These are phyloP conservation scores for Blastobotrys serpentis DNA, from an alignment of 1,139 yeast species.

Conservation along the genomic window DNA sequence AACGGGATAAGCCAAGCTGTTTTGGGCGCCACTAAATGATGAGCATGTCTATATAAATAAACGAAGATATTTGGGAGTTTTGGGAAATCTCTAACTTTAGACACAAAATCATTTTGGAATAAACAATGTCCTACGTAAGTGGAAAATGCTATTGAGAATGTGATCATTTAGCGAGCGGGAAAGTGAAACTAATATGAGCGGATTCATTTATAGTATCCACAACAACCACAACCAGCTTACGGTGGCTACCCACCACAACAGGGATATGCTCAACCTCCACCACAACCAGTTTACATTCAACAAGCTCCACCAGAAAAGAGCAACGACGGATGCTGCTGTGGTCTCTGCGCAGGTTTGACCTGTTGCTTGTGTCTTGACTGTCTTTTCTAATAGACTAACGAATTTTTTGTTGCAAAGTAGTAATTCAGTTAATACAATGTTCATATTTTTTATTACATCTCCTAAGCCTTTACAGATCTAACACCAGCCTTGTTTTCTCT, in stretches of 20 bases:
- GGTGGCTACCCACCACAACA: constrained; percentile 27
- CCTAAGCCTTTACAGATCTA: constrained; percentile 38
- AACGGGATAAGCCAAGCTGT: no score
- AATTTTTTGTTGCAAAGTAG: constrained; percentile 7
- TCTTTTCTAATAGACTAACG: constrained; percentile 5
- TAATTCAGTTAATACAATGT: constrained; percentile 1
- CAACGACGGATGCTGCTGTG: constrained; percentile 35
- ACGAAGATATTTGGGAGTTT: no score
- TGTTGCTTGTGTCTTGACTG: constrained; percentile 34
- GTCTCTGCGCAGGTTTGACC: constrained; percentile 36
- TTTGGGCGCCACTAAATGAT: no score
- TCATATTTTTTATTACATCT: constrained; percentile 1
- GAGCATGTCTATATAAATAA: neutral
- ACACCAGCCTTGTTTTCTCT: constrained; percentile 47
- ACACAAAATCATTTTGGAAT: no score
- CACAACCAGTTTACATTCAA: constrained; percentile 34
- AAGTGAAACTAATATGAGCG: no score
- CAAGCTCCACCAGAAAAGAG: constrained; percentile 22
- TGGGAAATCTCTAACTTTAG: no score
- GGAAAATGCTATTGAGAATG: no score
- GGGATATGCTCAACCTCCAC: constrained; percentile 27
- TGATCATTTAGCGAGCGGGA: no score
- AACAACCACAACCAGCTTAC: constrained; percentile 33
- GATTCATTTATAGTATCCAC: no score
- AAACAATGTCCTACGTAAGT: constrained; percentile 29